Evolutionary conservation across 1,284 basidiomycete genomes (phyloP), one percentile per base, ranked within the genome.

Genomic region (Cryptococcus jaspeensis): DNA sequence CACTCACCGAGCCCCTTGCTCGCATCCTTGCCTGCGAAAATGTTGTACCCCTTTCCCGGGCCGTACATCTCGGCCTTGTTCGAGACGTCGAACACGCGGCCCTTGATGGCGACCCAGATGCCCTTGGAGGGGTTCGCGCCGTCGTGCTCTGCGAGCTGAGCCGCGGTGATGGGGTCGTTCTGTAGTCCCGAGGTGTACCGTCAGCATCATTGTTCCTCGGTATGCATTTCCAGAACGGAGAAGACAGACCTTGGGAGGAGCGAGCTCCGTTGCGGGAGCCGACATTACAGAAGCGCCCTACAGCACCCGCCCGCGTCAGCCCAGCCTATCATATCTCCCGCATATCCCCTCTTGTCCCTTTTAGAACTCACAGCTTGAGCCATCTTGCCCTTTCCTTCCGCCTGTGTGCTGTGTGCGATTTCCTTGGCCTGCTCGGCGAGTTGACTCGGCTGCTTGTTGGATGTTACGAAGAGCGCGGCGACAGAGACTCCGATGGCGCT

Each of bases 21-120:
- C 0, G 86, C 95, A 69, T 98, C 95, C 79, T 92, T 96, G 44
- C 93, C 94, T 11, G 93, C 82, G 66, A 84, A 84, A 36, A 83
- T 75, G 53, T 78, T 69, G 68, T 82, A 83, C 32, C 75, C 72
- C 23, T 60, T 66, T 4, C 78, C 78, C 12, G 67, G 69, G 2
- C 76, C 77, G 62, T 79, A 79, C 76, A 79, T 78, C 56, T 77
- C 75, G 46, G 63, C 62, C 63, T 78, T 78, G 53, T 61, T 55
- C 6, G 69, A 62, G 11, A 79, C 78, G 55, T 79, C 78, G 54
- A 75, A 79, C 8, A 79, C 73, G 45, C 63, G 62, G 35, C 76
- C 77, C 62, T 78, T 78, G 70, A 79, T 79, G 13, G 77, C 78
- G 50, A 79, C 66, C 60, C 71, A 77, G 65, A 79, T 77, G 13